phyloP scores from a whole-genome alignment of 176 grass and related monocot species.

The Oryza glumipatula region DNA sequence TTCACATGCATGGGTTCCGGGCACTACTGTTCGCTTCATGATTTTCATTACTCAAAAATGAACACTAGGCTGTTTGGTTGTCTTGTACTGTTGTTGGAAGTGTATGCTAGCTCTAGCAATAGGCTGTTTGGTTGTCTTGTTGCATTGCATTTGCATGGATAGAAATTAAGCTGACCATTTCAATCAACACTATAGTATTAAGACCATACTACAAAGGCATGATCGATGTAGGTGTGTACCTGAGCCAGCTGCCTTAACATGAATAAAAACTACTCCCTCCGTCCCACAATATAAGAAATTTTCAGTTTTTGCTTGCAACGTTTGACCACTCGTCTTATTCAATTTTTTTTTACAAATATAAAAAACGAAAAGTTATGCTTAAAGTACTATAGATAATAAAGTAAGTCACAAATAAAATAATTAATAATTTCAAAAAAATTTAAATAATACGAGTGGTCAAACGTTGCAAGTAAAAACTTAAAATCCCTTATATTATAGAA shows the following conservation, averaged over 20 bases:
- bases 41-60: background rate
- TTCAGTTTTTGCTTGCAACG: too few relatives aligned
- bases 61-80: background rate
- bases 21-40: background rate
- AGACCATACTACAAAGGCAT: background rate
- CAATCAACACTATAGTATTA: background rate
- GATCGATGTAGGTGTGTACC: background rate
- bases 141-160: background rate
- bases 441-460: too few relatives aligned
- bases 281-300: too few relatives aligned
- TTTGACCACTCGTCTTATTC: too few relatives aligned
- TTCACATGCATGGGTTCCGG: background rate
- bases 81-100: background rate
- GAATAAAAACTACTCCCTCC: constrained; percentile 7
- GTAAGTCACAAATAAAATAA: too few relatives aligned
- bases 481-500: too few relatives aligned
- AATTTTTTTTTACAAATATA: too few relatives aligned
- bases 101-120: background rate
- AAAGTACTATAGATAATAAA: too few relatives aligned
- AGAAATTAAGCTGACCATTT: background rate
- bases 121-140: background rate
- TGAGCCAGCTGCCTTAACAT: constrained; percentile 5
- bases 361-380: too few relatives aligned
- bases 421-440: too few relatives aligned
- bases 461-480: too few relatives aligned